Evolutionary conservation across 2,329 filamentous ascomycete species (phyloP).

Genomic region (Dactylellina cionopaga): DNA sequence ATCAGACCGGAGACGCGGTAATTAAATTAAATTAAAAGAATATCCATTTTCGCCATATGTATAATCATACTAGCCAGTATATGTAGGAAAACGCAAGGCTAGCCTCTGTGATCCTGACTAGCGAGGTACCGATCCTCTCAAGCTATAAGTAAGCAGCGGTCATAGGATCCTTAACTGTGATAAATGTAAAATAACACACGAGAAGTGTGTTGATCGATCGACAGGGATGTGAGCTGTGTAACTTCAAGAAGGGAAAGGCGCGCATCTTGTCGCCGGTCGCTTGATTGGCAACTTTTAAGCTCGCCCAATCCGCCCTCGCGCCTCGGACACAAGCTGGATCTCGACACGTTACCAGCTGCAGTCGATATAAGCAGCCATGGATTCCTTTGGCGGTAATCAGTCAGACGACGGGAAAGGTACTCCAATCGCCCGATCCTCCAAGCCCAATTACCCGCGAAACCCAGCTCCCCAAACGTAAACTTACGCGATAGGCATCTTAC

Average conservation of each 20-base stretch:
- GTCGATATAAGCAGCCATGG: conserved; percentile 10
- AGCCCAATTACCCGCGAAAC: not conserved
- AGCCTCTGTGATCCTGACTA: no score
- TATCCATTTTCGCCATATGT: no score
- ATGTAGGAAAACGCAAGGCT: no score
- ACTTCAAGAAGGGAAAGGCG: conserved; percentile 4
- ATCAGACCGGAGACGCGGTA: no score
- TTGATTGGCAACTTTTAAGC: not conserved
- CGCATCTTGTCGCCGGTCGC: conserved; percentile 11
- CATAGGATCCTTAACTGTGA: no score
- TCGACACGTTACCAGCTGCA: conserved; percentile 8
- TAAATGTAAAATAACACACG: conserved; percentile 3
- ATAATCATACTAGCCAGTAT: no score
- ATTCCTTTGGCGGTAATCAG: conserved; percentile 48
- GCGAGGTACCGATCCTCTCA: no score
- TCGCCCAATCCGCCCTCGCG: not conserved
- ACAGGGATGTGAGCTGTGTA: conserved; percentile 24
- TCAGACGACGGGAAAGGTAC: conserved; percentile 53
- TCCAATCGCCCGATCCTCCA: not conserved
- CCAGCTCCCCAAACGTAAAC: conserved; percentile 12
- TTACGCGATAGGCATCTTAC: conserved; percentile 24
- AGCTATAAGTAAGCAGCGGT: no score
- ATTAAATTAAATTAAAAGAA: no score
- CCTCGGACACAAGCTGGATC: conserved; percentile 4
- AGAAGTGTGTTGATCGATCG: not conserved